A percentile compares a stretch with the other conserved stretches of the same genome.
Conservation (phyloP, 495 filamentous ascomycete species). For the Xylaria flabelliformis region DNA sequence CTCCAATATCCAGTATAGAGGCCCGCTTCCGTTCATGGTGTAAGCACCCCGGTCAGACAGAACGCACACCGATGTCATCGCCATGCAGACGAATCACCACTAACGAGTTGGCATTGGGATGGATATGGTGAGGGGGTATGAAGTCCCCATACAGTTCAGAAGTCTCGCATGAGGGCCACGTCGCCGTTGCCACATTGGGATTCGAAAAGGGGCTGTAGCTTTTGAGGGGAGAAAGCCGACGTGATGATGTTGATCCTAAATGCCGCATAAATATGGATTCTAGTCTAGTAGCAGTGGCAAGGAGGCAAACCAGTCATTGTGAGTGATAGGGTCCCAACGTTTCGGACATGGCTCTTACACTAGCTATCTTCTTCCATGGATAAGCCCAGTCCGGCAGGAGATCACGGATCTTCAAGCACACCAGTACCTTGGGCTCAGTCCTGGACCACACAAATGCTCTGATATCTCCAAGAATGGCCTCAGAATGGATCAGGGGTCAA, state of each 20-base stretch:
- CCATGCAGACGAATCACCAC: conserved; percentile 1
- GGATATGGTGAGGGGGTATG: too few relatives aligned
- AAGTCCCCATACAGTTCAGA: background rate
- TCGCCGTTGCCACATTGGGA: background rate
- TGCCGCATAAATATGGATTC: background rate
- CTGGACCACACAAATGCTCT: background rate
- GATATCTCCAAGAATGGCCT: background rate
- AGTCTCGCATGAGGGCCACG: background rate
- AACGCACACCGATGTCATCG: background rate
- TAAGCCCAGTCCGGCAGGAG: background rate
- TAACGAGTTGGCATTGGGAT: background rate
- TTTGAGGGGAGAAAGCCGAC: too few relatives aligned
- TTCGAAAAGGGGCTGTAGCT: background rate
- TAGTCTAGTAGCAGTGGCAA: background rate
- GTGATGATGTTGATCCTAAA: background rate
- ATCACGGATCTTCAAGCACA: background rate
- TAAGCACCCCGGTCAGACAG: background rate
- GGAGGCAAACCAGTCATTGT: background rate
- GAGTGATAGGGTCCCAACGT: background rate
- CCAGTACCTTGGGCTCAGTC: background rate
- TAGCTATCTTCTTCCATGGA: background rate
- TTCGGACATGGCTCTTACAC: background rate
- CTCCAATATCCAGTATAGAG: background rate
- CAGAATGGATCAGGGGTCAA: background rate
- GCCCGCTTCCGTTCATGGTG: background rate